A percentile compares a stretch with the other conserved stretches of the same genome.
phyloP scores from a whole-genome alignment of 306 rosid species.

The Begonia fuchsioides region DNA sequence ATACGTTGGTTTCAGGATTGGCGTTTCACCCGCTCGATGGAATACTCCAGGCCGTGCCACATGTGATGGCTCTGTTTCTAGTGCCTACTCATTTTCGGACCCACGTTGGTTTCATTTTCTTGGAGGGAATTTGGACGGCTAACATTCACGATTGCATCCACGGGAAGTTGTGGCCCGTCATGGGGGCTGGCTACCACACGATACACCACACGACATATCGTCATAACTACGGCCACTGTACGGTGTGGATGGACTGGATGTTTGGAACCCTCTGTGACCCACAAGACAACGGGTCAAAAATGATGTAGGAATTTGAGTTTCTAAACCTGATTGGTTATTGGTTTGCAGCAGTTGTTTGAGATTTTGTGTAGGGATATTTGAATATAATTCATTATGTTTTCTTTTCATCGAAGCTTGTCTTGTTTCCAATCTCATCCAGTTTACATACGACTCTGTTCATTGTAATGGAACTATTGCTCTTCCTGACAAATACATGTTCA shows the following conservation, averaged over 20 bases:
- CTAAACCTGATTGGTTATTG: neutral
- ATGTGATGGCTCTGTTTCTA: constrained; percentile 40
- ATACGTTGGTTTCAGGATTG: constrained; percentile 45
- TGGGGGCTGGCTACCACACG: constrained; percentile 99
- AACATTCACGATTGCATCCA: constrained; percentile 88
- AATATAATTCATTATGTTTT: constrained; percentile 12
- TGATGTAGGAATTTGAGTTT: constrained; percentile 11
- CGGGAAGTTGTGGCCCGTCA: constrained; percentile 68
- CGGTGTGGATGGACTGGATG: constrained; percentile 97
- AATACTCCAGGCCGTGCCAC: constrained; percentile 83
- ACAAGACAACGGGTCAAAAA: constrained; percentile 30
- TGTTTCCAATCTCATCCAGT: no score
- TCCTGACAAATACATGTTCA: no score
- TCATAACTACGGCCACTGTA: constrained; percentile 83
- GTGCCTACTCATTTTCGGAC: constrained; percentile 67
- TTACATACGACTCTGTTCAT: no score
- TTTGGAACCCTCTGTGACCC: constrained; percentile 86
- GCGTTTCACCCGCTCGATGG: constrained; percentile 95
- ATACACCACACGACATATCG: constrained; percentile 89
- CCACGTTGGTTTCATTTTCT: constrained; percentile 28
- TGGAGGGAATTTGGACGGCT: constrained; percentile 50
- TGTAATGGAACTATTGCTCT: no score
- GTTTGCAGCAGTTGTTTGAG: constrained; percentile 1
- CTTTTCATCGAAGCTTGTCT: no score
- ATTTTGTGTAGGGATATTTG: constrained; percentile 1